These are phyloP conservation scores for Psilocybe cyanescens DNA, from an alignment of 768 basidiomycete species.

Conservation along the genomic window DNA sequence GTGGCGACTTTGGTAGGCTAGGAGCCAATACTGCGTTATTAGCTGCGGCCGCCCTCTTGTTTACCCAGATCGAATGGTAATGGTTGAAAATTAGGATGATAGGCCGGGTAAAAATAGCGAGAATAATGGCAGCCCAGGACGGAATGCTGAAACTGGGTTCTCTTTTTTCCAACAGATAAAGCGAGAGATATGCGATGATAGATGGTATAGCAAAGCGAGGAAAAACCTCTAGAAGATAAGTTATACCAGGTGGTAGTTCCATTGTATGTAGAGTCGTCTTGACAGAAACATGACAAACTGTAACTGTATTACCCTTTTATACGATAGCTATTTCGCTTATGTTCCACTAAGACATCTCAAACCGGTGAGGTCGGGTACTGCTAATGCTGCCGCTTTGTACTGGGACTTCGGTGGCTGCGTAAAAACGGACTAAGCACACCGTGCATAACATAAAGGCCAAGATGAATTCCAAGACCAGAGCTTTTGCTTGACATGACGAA, in stretches of 20 bases:
- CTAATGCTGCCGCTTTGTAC: too few relatives aligned
- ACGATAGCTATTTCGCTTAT: too few relatives aligned
- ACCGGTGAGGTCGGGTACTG: too few relatives aligned
- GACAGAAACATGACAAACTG: too few relatives aligned
- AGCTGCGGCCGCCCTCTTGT: conserved; percentile 12
- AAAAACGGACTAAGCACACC: too few relatives aligned
- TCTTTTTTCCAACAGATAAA: neutral
- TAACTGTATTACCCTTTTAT: too few relatives aligned
- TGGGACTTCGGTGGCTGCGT: too few relatives aligned
- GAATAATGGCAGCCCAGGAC: conserved; percentile 10
- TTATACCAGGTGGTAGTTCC: neutral
- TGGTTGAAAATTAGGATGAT: conserved; percentile 10
- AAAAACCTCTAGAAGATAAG: neutral
- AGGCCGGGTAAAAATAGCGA: conserved; percentile 13
- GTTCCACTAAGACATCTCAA: too few relatives aligned
- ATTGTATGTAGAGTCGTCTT: neutral
- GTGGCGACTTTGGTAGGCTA: conserved; percentile 12
- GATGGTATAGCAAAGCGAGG: neutral
- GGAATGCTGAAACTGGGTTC: neutral
- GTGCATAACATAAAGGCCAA: too few relatives aligned
- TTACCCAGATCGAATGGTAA: conserved; percentile 13
- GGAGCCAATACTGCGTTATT: conserved; percentile 19
- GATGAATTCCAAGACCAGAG: too few relatives aligned
- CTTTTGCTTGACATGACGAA: too few relatives aligned
- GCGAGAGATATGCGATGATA: neutral